These are phyloP conservation scores for Magnaporthales sp. DNA, from an alignment of 2,329 filamentous ascomycete species.

Conservation along the genomic window DNA sequence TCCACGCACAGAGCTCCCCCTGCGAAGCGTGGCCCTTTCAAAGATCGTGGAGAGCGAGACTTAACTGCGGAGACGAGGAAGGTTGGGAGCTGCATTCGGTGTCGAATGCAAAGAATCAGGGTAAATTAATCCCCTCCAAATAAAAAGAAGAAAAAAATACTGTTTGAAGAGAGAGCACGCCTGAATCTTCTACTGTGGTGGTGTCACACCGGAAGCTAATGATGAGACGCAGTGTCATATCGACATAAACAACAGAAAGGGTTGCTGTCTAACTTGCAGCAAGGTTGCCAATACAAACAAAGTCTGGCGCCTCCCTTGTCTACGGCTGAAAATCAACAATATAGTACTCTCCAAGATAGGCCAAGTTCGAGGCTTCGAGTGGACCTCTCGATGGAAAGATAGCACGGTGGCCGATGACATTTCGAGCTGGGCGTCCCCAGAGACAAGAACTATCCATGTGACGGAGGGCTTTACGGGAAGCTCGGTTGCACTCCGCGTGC, in stretches of 20 bases:
- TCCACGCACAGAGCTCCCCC: constrained; percentile 26
- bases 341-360: constrained; percentile 49
- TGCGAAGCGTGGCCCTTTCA: constrained; percentile 44
- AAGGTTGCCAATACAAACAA: constrained; percentile 40
- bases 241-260: constrained; percentile 35
- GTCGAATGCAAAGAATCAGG: constrained; percentile 53
- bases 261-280: constrained; percentile 43
- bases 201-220: not conserved
- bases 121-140: constrained; percentile 30
- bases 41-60: constrained; percentile 38
- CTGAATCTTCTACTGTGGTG: constrained; percentile 27
- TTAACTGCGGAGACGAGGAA: constrained; percentile 48
- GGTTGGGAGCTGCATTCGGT: constrained; percentile 51
- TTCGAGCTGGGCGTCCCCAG: constrained; percentile 43
- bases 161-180: constrained; percentile 50
- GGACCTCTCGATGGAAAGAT: constrained; percentile 50
- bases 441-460: constrained; percentile 40
- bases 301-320: constrained; percentile 44
- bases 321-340: constrained; percentile 53
- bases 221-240: constrained; percentile 40
- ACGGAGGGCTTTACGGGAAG: constrained; percentile 45
- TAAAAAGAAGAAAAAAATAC: too few relatives aligned
- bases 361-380: constrained; percentile 48
- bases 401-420: constrained; percentile 44
- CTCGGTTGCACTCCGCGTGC: constrained; percentile 40